Conservation (phyloP, 352 stramenopile species). For the Thalassiosira gravida region DNA sequence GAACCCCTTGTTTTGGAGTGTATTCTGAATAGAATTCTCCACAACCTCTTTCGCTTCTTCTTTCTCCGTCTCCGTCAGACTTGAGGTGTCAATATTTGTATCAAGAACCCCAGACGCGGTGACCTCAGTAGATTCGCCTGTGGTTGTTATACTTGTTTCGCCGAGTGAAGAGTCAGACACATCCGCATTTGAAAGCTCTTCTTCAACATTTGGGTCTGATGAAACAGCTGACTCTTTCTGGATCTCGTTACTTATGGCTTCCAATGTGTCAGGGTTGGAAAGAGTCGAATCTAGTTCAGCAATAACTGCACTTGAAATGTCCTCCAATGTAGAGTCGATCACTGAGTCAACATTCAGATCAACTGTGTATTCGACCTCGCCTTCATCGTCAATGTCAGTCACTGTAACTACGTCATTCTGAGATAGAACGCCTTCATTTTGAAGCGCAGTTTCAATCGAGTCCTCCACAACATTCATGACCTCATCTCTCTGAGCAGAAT, state of each 20-base stretch:
- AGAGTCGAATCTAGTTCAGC: constrained; percentile 3
- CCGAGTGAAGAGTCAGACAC: constrained; percentile 8
- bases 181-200: constrained; percentile 6
- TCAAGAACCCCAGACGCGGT: neutral
- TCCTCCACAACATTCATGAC: constrained; percentile 10
- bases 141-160: constrained; percentile 5
- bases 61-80: constrained; percentile 7
- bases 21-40: constrained; percentile 13
- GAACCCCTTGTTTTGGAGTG: constrained; percentile 19
- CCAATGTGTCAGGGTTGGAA: neutral
- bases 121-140: constrained; percentile 7
- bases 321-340: constrained; percentile 6
- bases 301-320: neutral
- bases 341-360: constrained; percentile 10
- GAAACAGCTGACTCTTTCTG: constrained; percentile 12
- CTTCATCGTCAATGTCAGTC: constrained; percentile 16
- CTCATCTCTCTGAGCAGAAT: constrained; percentile 22
- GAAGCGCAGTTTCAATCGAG: constrained; percentile 22
- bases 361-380: constrained; percentile 21
- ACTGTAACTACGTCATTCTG: constrained; percentile 16
- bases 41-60: constrained; percentile 17
- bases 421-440: constrained; percentile 19
- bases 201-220: constrained; percentile 2
- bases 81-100: constrained; percentile 22
- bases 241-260: constrained; percentile 5